Base-by-base conservation (phyloP, 495 filamentous ascomycete species). In the Immersiella caudata region DNA sequence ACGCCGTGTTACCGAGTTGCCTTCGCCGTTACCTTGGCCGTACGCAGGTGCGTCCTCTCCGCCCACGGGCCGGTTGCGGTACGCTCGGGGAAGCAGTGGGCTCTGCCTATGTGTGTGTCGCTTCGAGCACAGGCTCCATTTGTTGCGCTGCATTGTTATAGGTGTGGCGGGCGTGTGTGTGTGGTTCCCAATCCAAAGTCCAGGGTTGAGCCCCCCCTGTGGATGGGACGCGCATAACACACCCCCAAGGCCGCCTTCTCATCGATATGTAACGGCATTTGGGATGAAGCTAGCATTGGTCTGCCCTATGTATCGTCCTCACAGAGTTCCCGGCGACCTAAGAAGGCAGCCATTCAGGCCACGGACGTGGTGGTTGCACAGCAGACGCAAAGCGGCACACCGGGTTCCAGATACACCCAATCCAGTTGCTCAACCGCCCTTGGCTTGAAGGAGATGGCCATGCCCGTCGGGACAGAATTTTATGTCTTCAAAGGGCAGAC, bases 371-470 rank as follows among this genome's bases (percentile, higher is more conserved):
- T 58, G 52, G 71, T 73, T 40, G 64, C 66, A 73, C 71, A 64
- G 50, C 71, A 73, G 71, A 62, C 46, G 54, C 61, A 64, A 36
- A 46, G 65, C 70, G 65, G 70, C 68, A 73, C 65, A 62, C 62
- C 62, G 68, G 50, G 40, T n/a, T 54, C 54, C 51, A 18, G 51
- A 7, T 46, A 54, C 25, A 54, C n/a, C 71, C 71, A 73, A 73
- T 73, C 59, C 59, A 20, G 49, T 61, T 54, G 36, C 65, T 56
- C 54, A 11, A 24, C 66, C 21, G 66, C 27, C 60, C 49, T 40
- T 49, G 24, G 20, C 46, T 29, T 24, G 25, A 25, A 24, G 18
- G 21, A 21, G 33, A 33, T 29, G 51, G 6, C 61, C 27, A 25
- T 56, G 52, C 20, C 20, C 64, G 26, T 12, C 55, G 4, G 59